Evolutionary conservation across 2,329 filamentous ascomycete genomes (phyloP).

Genomic region (Parascedosporium putredinis): DNA sequence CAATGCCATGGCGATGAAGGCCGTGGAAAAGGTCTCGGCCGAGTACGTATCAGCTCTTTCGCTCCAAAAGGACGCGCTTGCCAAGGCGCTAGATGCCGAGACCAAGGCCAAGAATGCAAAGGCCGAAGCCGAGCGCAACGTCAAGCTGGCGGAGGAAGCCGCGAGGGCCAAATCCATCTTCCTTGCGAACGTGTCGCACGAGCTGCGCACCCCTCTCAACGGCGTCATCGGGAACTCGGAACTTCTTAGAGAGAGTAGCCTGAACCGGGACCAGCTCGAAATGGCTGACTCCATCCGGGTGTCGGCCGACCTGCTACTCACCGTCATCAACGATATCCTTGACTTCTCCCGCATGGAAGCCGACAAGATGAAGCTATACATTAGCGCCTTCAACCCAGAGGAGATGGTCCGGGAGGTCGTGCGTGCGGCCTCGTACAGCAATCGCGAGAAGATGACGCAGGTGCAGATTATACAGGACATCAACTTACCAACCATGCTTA

Average conservation of each 20-base stretch:
- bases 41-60: slow-evolving; percentile 70
- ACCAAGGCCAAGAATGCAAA: slow-evolving; percentile 68
- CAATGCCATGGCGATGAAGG: slow-evolving; percentile 57
- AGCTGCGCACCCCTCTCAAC: slow-evolving; percentile 72
- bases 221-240: slow-evolving; percentile 86
- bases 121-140: slow-evolving; percentile 65
- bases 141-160: slow-evolving; percentile 73
- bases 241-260: slow-evolving; percentile 62
- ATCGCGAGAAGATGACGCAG: slow-evolving; percentile 51
- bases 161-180: slow-evolving; percentile 78
- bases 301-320: slow-evolving; percentile 76
- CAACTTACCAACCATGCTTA: slow-evolving; percentile 62
- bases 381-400: slow-evolving; percentile 56
- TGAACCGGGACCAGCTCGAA: slow-evolving; percentile 69
- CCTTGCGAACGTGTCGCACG: slow-evolving; percentile 69
- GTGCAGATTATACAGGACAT: slow-evolving; percentile 61
- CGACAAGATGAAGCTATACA: slow-evolving; percentile 73
- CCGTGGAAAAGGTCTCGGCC: slow-evolving; percentile 66
- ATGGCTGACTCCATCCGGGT: slow-evolving; percentile 81
- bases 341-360: slow-evolving; percentile 94
- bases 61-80: slow-evolving; percentile 63
- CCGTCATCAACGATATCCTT: slow-evolving; percentile 91
- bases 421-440: slow-evolving; percentile 55
- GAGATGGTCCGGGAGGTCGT: slow-evolving; percentile 60
- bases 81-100: slow-evolving; percentile 62